phyloP scores from a whole-genome alignment of 2,329 filamentous ascomycete genomes.

The Endothia cerciana region DNA sequence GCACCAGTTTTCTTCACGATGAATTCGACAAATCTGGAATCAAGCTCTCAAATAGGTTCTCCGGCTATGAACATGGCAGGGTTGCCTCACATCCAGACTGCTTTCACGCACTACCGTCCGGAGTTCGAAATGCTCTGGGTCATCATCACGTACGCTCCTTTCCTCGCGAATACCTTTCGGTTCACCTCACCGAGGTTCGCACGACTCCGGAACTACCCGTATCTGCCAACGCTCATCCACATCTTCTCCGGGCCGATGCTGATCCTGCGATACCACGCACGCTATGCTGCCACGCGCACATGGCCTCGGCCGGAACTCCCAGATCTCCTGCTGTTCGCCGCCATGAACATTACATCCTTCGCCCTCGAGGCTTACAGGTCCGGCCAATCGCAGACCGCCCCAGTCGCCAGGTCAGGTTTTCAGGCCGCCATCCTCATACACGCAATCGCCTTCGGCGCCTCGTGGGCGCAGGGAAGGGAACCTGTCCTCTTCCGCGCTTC shows the following conservation, averaged over 20 bases:
- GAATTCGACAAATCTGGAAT: slow-evolving; percentile 11
- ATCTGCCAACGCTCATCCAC: slow-evolving; percentile 12
- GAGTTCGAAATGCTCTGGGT: slow-evolving; percentile 23
- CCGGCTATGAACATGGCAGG: background rate
- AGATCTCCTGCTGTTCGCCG: slow-evolving; percentile 18
- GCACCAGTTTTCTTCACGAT: background rate
- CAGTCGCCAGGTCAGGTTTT: slow-evolving; percentile 8
- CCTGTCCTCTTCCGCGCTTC: slow-evolving; percentile 17
- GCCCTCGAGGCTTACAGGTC: slow-evolving; percentile 1
- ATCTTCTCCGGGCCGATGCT: slow-evolving; percentile 7
- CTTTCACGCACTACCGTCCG: slow-evolving; percentile 15
- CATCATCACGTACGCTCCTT: slow-evolving; percentile 16
- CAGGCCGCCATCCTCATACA: slow-evolving; percentile 16
- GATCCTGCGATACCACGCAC: slow-evolving; percentile 21
- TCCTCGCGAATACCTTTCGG: slow-evolving; percentile 6
- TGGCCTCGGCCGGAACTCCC: slow-evolving; percentile 18
- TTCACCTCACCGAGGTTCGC: slow-evolving; percentile 14
- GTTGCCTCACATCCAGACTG: slow-evolving; percentile 1
- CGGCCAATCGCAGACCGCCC: background rate
- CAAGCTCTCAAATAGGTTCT: background rate
- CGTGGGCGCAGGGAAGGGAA: slow-evolving; percentile 10
- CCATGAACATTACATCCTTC: slow-evolving; percentile 20
- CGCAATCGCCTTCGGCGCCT: slow-evolving; percentile 11
- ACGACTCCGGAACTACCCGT: slow-evolving; percentile 16
- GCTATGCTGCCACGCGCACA: slow-evolving; percentile 15